These are phyloP conservation scores for Lindgomyces ingoldianus DNA, from an alignment of 495 filamentous ascomycete species.

Conservation along the genomic window DNA sequence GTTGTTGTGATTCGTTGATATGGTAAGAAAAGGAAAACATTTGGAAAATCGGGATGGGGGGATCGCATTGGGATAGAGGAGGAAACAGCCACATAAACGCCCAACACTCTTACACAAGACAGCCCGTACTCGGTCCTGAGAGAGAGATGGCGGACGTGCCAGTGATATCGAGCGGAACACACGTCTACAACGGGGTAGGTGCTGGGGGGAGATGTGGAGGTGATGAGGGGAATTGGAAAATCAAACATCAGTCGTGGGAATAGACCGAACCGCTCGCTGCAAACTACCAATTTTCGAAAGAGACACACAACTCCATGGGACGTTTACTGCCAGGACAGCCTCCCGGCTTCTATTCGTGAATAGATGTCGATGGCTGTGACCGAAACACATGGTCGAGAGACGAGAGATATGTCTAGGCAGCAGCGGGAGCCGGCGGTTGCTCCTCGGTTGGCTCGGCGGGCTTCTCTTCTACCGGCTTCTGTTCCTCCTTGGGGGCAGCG, in stretches of 20 bases:
- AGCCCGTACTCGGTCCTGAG: neutral
- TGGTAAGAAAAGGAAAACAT: slow-evolving; percentile 26
- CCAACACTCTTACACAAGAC: neutral
- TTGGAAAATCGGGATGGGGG: slow-evolving; percentile 17
- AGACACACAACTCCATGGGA: slow-evolving; percentile 32
- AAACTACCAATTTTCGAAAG: slow-evolving; percentile 31
- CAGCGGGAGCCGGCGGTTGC: slow-evolving; percentile 35
- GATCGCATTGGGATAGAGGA: neutral
- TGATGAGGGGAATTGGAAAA: slow-evolving; percentile 16
- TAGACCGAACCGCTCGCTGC: slow-evolving; percentile 32
- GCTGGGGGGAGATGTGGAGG: neutral
- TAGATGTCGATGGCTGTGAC: slow-evolving; percentile 17
- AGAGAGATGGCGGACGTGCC: neutral
- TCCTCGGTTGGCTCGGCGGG: slow-evolving; percentile 47
- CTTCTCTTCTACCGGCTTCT: slow-evolving; percentile 48
- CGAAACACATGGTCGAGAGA: slow-evolving; percentile 34
- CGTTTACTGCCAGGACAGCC: slow-evolving; percentile 29
- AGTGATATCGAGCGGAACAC: slow-evolving; percentile 2
- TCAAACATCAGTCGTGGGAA: slow-evolving; percentile 36
- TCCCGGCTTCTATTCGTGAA: slow-evolving; percentile 20
- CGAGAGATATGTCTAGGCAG: slow-evolving; percentile 31
- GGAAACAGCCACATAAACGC: neutral
- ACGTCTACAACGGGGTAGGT: slow-evolving; percentile 1
- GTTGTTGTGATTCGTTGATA: slow-evolving; percentile 14
- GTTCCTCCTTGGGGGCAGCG: slow-evolving; percentile 57